Base-by-base conservation (phyloP, 192 early-diverging fungal species). In the Kappamyces sp. region DNA sequence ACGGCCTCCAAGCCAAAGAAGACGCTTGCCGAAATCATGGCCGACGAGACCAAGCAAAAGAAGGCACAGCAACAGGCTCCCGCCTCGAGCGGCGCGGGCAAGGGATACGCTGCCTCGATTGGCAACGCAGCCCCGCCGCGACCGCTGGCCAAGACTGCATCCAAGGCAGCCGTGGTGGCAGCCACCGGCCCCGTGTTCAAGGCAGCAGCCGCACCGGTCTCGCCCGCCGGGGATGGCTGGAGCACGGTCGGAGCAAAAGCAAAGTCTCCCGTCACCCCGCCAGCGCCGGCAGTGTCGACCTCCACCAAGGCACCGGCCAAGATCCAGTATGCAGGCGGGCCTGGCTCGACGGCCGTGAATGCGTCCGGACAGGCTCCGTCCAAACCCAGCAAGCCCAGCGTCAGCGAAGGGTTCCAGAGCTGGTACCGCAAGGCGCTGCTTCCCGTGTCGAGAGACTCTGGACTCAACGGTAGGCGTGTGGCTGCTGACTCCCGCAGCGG, bases 1-100 rank as follows among this genome's bases (percentile, higher is more conserved):
- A 23, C 23, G 0, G 52, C 63, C 32, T 15, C 55, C 23, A 51
- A 64, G 46, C 63, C 70, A 61, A 66, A 63, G 44, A 62, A 60
- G 35, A 65, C 66, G 7, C 54, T 80, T 2, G 66, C 71, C 3
- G 67, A 75, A 43, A 80, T 80, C 40, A 80, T 80, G 72, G 55
- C 66, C 47, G 78, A 80, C 40, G 78, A 80, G 51, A 69, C 70
- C 48, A 60, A 46, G 40, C 57, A 63, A 13, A 64, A 74, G 53
- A 60, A 63, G 36, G 51, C 40, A 62, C 65, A 69, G 31, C 66
- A 62, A n/a, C 65, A 55, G 42, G 47, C 49, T n/a, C 48, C 51
- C 6, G 67, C 55, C 3, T 57, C 0, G 49, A 47, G 61, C 12
- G 32, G 44, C 1, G 60, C 66, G 10, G 69, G 59, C n/a, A 80